A percentile compares a stretch with the other conserved stretches of the same genome.
phyloP scores from a whole-genome alignment of 495 filamentous ascomycete genomes.

The Amniculicola lignicola region DNA sequence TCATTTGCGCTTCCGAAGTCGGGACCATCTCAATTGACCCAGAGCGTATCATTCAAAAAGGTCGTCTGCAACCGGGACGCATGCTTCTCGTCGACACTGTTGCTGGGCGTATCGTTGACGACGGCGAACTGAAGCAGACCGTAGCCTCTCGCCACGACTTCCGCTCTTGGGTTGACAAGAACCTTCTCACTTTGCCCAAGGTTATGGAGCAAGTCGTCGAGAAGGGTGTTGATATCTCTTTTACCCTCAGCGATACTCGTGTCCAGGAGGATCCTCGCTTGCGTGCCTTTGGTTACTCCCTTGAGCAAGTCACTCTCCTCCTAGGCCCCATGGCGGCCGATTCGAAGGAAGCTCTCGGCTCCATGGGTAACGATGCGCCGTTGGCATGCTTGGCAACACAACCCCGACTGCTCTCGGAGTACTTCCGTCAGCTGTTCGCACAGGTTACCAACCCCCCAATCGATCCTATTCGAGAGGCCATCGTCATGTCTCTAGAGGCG shows the following conservation, averaged over 20 bases:
- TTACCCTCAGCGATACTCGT: conserved; percentile 64
- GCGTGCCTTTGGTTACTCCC: conserved; percentile 90
- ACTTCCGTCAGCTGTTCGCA: conserved; percentile 98
- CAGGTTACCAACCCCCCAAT: conserved; percentile 99
- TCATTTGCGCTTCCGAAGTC: conserved; percentile 97
- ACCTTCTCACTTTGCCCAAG: conserved; percentile 79
- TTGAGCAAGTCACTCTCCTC: conserved; percentile 92
- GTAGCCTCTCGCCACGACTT: conserved; percentile 86
- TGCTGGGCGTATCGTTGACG: conserved; percentile 93
- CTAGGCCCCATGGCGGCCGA: conserved; percentile 97
- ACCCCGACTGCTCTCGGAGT: conserved; percentile 91
- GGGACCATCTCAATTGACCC: conserved; percentile 91
- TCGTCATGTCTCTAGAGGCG: conserved; percentile 98
- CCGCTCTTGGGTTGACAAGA: conserved; percentile 79
- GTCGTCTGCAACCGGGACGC: conserved; percentile 89
- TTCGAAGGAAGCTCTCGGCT: conserved; percentile 98
- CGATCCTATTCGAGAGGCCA: conserved; percentile 96
- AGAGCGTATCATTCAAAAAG: conserved; percentile 89
- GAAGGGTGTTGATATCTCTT: conserved; percentile 59
- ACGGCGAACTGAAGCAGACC: conserved; percentile 86
- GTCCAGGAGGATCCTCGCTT: conserved; percentile 84
- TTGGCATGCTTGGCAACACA: conserved; percentile 87
- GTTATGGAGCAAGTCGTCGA: conserved; percentile 59
- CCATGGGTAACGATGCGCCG: conserved; percentile 98
- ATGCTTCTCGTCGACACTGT: conserved; percentile 98